Evolutionary conservation across 306 rosid species (phyloP).

Genomic region (Ammopiptanthus mongolicus): DNA sequence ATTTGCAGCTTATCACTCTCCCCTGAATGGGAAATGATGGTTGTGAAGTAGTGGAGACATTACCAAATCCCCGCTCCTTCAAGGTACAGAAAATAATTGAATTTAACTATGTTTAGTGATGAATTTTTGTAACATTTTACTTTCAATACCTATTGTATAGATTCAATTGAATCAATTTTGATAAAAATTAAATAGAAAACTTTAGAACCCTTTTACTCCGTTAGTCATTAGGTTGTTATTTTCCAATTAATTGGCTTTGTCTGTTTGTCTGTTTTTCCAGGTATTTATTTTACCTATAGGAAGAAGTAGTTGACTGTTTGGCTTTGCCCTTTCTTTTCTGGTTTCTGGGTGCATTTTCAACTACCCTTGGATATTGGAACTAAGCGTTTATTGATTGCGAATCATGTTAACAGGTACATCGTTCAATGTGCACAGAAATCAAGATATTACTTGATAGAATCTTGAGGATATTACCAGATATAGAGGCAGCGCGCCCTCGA

Average conservation of each 20-base stretch:
- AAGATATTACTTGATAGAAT: slow-evolving; percentile 48
- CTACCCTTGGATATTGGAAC: not conserved
- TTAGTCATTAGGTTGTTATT: not conserved
- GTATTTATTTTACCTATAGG: not conserved
- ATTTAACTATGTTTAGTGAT: slow-evolving; percentile 4
- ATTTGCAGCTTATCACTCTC: slow-evolving; percentile 32
- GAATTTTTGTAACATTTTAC: not conserved
- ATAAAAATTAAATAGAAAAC: not conserved
- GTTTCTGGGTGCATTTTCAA: not conserved
- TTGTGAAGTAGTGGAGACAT: slow-evolving; percentile 37
- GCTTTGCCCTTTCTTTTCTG: not conserved
- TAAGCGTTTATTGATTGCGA: not conserved
- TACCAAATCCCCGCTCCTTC: slow-evolving; percentile 38
- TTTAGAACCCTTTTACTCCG: not conserved
- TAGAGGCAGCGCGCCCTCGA: slow-evolving; percentile 83
- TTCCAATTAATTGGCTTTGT: not conserved
- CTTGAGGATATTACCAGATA: slow-evolving; percentile 56
- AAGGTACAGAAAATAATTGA: slow-evolving; percentile 43
- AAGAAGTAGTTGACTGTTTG: not conserved
- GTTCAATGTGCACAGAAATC: slow-evolving; percentile 55
- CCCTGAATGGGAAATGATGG: slow-evolving; percentile 62
- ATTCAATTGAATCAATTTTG: not conserved
- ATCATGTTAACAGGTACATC: slow-evolving; percentile 64
- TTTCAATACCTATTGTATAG: not conserved
- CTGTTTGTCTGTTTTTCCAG: not conserved